Evolutionary conservation across 192 early-diverging fungal species (phyloP).

Genomic region (Neocallimastix lanati): DNA sequence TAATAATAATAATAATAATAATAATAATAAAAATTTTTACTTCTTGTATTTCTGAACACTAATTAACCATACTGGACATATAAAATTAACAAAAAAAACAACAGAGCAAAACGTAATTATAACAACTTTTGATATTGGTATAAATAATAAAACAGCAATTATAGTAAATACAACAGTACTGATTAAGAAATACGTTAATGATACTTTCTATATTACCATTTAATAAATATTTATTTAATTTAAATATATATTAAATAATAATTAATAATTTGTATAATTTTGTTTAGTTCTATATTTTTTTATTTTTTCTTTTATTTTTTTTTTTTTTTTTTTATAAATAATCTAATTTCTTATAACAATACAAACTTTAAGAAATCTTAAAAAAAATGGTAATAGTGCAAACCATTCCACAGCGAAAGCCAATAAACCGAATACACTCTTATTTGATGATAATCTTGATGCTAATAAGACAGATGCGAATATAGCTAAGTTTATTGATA

Average conservation of each 20-base stretch:
- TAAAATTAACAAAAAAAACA: constrained; percentile 62
- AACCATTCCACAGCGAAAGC: constrained; percentile 79
- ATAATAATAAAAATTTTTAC: constrained; percentile 17
- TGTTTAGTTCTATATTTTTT: too few species aligned
- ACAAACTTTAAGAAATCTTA: constrained; percentile 51
- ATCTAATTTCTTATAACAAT: neutral
- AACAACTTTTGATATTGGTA: constrained; percentile 46
- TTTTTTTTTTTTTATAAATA: too few species aligned
- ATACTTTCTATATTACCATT: constrained; percentile 2
- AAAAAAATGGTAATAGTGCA: constrained; percentile 82
- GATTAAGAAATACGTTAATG: constrained; percentile 20
- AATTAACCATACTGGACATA: constrained; percentile 80
- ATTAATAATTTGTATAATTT: too few species aligned
- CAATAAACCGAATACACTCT: constrained; percentile 76
- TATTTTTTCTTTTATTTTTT: too few species aligned
- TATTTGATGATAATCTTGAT: constrained; percentile 60
- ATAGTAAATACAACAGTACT: constrained; percentile 5
- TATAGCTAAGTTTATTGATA: constrained; percentile 93
- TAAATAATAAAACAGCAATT: constrained; percentile 39
- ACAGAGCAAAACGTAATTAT: constrained; percentile 45
- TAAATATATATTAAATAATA: too few species aligned
- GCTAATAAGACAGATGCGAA: constrained; percentile 84
- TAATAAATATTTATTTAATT: too few species aligned
- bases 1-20: neutral
- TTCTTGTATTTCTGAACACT: constrained; percentile 92